Percentiles rank a stretch among this genome's conserved stretches.
Evolutionary conservation across 108 stramenopile species (phyloP).

Genomic region (Cyclostephanos tholiformis): DNA sequence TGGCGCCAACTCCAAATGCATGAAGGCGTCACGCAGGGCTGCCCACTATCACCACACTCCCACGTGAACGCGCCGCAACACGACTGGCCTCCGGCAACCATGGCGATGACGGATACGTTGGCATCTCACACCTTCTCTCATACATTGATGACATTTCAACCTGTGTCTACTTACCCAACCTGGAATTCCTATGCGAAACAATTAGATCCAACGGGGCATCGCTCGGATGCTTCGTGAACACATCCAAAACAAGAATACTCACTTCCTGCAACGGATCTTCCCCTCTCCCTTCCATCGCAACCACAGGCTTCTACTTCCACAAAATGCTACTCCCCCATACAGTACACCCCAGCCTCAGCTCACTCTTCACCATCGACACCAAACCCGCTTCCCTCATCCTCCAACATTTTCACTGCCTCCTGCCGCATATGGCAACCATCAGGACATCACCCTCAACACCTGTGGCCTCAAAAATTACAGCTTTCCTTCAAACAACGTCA

Average conservation of each 20-base stretch:
- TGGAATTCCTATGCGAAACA: too few species aligned
- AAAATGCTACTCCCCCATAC: too few species aligned
- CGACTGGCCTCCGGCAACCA: neutral
- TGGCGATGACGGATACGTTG: neutral
- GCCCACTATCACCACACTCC: slow-evolving; percentile 14
- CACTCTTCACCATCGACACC: neutral
- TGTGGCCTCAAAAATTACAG: too few species aligned
- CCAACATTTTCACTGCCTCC: too few species aligned
- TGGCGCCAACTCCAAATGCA: neutral
- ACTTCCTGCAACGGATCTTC: neutral
- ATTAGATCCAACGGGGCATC: neutral
- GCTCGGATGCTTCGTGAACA: neutral
- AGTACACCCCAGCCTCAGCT: neutral
- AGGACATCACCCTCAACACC: too few species aligned
- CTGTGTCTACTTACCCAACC: too few species aligned
- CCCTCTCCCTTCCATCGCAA: neutral
- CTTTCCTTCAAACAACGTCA: too few species aligned
- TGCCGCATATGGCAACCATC: too few species aligned
- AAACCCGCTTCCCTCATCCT: too few species aligned
- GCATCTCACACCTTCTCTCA: neutral
- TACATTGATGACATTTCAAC: slow-evolving; percentile 1
- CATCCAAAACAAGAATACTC: neutral
- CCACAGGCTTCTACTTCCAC: too few species aligned
- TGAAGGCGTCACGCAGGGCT: slow-evolving; percentile 31
- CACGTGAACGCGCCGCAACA: neutral